phyloP scores from a whole-genome alignment of 1,139 yeast genomes.

The Debaryomyces fabryi region DNA sequence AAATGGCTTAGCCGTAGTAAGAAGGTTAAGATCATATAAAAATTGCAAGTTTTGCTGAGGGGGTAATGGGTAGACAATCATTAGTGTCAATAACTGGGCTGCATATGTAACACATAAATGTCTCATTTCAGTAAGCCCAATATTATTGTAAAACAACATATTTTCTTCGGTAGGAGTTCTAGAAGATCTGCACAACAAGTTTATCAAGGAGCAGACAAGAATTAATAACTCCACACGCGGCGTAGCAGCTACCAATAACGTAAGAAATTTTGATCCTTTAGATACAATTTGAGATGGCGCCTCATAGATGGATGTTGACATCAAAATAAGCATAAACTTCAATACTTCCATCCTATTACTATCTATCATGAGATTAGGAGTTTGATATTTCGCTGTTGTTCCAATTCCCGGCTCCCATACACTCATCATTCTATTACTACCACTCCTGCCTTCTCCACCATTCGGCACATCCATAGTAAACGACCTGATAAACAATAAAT shows the following conservation, averaged over 20 bases:
- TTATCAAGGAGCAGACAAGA: conserved; percentile 70
- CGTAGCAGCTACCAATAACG: conserved; percentile 55
- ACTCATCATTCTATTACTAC: conserved; percentile 12
- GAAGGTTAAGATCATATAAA: conserved; percentile 38
- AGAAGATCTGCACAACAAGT: conserved; percentile 52
- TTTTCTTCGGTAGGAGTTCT: conserved; percentile 38
- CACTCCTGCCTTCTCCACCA: neutral
- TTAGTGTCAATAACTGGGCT: conserved; percentile 61
- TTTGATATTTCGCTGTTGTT: conserved; percentile 36
- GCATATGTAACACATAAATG: conserved; percentile 57
- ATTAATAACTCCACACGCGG: conserved; percentile 54
- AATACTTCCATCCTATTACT: conserved; percentile 69
- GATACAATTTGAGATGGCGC: conserved; percentile 46
- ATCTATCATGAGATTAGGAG: conserved; percentile 57
- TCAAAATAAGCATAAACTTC: conserved; percentile 61
- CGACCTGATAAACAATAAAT: conserved; percentile 59
- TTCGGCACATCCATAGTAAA: conserved; percentile 49
- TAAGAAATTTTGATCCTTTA: conserved; percentile 60
- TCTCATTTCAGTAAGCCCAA: conserved; percentile 48
- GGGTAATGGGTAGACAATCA: conserved; percentile 71
- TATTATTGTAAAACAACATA: conserved; percentile 27
- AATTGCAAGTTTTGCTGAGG: conserved; percentile 45
- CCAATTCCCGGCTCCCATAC: conserved; percentile 87
- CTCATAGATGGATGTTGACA: conserved; percentile 64
- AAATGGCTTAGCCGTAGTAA: conserved; percentile 32